These are phyloP conservation scores for Chenopodium formosanum DNA, from an alignment of 148 eudicot species.

Conservation along the genomic window DNA sequence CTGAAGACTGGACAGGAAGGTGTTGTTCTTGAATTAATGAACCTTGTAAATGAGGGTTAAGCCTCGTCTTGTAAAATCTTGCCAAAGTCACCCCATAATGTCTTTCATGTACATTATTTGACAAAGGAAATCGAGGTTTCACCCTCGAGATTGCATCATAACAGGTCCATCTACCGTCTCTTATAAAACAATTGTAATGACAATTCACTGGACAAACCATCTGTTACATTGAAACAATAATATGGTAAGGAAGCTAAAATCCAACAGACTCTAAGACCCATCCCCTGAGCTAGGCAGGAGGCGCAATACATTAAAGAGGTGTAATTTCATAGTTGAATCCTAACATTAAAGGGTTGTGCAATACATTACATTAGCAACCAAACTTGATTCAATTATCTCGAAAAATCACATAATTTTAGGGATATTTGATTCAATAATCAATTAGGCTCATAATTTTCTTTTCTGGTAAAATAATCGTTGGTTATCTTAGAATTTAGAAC, in stretches of 20 bases:
- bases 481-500: no score
- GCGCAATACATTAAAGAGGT: no score
- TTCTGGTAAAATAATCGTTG: no score
- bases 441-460: no score
- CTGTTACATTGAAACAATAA: slow-evolving; percentile 28
- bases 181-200: slow-evolving; percentile 36
- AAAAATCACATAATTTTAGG: no score
- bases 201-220: slow-evolving; percentile 36
- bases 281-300: no score
- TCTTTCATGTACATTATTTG: slow-evolving; percentile 33
- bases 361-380: no score
- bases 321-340: no score
- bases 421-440: no score
- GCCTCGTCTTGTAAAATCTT: slow-evolving; percentile 37
- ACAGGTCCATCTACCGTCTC: slow-evolving; percentile 50
- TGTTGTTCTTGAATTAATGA: slow-evolving; percentile 37
- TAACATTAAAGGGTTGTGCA: no score
- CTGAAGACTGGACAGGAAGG: slow-evolving; percentile 33
- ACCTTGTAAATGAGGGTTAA: slow-evolving; percentile 29
- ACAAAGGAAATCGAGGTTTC: slow-evolving; percentile 39
- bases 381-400: no score
- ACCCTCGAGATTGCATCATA: slow-evolving; percentile 45
- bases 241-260: background rate
- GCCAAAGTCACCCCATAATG: slow-evolving; percentile 31
- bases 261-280: background rate